Percentiles rank a stretch among this genome's conserved stretches.
Evolutionary conservation across 1,139 yeast genomes (phyloP).

Genomic region (Hyphopichia pseudoburtonii): DNA sequence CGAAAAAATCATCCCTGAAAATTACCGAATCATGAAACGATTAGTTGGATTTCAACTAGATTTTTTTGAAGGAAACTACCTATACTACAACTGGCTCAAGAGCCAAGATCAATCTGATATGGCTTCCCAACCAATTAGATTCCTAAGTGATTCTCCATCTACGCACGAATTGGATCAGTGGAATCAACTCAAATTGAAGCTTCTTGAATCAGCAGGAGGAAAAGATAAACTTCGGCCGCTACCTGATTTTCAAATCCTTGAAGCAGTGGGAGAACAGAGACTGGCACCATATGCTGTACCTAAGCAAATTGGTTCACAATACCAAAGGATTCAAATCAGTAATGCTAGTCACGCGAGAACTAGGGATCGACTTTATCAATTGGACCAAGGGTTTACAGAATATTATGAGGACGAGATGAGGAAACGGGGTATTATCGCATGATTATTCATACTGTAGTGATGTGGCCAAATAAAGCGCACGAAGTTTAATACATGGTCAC

Average conservation of each 20-base stretch:
- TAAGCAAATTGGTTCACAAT: not conserved
- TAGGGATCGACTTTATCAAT: constrained; percentile 13
- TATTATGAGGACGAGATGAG: constrained; percentile 17
- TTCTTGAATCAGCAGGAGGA: constrained; percentile 3
- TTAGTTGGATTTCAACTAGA: constrained; percentile 18
- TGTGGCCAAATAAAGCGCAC: too few relatives aligned
- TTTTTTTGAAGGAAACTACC: constrained; percentile 20
- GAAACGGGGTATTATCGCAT: constrained; percentile 16
- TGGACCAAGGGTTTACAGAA: constrained; percentile 18
- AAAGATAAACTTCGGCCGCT: not conserved
- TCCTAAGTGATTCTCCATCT: constrained; percentile 11
- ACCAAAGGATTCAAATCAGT: not conserved
- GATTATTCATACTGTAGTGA: too few relatives aligned
- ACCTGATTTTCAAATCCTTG: too few relatives aligned
- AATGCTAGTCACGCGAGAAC: constrained; percentile 9
- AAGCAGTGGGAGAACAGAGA: not conserved
- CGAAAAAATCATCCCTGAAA: constrained; percentile 19
- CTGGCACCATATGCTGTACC: not conserved
- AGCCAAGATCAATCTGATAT: too few relatives aligned
- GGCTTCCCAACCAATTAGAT: too few relatives aligned
- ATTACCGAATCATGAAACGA: constrained; percentile 27
- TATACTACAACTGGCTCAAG: constrained; percentile 7
- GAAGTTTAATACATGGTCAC: too few relatives aligned
- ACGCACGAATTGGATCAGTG: constrained; percentile 15
- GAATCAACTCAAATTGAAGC: constrained; percentile 13